Base-by-base conservation (phyloP, 129 eudicot genomes). In the Flaveria bidentis region DNA sequence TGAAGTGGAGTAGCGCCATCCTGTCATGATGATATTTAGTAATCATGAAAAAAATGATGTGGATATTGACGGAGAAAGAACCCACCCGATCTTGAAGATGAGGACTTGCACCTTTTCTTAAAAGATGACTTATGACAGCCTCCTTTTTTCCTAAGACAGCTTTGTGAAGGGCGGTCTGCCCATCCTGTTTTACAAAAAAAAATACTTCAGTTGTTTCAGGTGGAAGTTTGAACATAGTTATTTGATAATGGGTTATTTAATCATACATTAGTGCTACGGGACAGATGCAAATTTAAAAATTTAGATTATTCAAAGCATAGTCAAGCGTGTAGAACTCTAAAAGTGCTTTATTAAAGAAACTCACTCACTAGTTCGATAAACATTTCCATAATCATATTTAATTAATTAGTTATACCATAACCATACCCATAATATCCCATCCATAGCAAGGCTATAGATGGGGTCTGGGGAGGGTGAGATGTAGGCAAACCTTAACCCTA, bases 1-100 rank as follows among this genome's bases (percentile, higher is more conserved):
- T 93, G 98, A 79, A 90, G 98, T 14, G 98, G 93, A 60, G 93
- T 83, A 50, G 89, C 98, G 77, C 98, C 98, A 80, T 87, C 93
- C 98, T 93, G 49, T 72, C 28, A 74, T 26, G 13, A 74, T 36
- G 53, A 67, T 39, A 71, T 6, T 28, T 58, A 39, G 69, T 33
- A 71, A 79, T 17, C 51, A 51, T 50, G 13, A 11, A 28, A 47
- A 49, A 7, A 46, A 46, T 13, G 13, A 60, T 57, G 26, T 9
- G 46, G 8, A 60, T 49, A 50, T 74, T 9, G 42, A 22, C 8
- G 46, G 23, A 60, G 65, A 75, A 68, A 42, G 75, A 57, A 56
- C 85, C 69, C 77, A 90, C 98, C 93, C 28, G 62, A 83, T 93
- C 98, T 71, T 65, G 85, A 45, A 73, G 84, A 73, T 87, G 78